Base-by-base conservation (phyloP, 129 eudicot genomes). In the Flaveria brownii region DNA sequence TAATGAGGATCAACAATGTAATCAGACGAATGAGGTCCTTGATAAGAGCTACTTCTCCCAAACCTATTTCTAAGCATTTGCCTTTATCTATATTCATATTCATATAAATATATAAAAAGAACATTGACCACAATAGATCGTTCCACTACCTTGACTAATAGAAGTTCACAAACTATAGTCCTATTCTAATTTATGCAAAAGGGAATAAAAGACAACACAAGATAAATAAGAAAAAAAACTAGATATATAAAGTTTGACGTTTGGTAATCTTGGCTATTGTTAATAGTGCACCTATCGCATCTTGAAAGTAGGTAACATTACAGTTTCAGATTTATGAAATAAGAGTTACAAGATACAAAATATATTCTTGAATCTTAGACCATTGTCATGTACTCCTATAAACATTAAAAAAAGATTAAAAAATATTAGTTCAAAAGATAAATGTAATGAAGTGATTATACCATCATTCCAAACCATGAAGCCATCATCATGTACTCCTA, bases 321-420 rank as follows among this genome's bases (percentile, higher is more conserved):
- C 15, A 10, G 65, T n/a, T 55, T 17, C 26, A 55, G 6, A 55
- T 0, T 55, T 17, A 20, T 22, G 28, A 20, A 57, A 20, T 20
- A 56, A 36, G 2, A 63, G 4, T 11, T 62, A 1, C 10, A 3
- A 60, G 5, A 22, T 16, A 42, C 41, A 63, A 23, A 20, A 45
- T 13, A 68, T 57, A 50, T 42, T 87, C 91, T 82, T 92, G 97
- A 78, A 92, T 78, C 61, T 88, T 77, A 71, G 87, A n/a, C 70
- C 82, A 85, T n/a, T n/a, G n/a, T n/a, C n/a, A n/a, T n/a, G n/a
- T n/a, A n/a, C n/a, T n/a, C n/a, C n/a, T n/a, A n/a, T n/a, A n/a
- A n/a, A n/a, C n/a, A n/a, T n/a, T n/a, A n/a, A n/a, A n/a, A n/a
- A n/a, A n/a, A n/a, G n/a, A n/a, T n/a, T n/a, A n/a, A n/a, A n/a